phyloP scores from a whole-genome alignment of 179 eudicot genomes.

The Sideroxylon spinosum region DNA sequence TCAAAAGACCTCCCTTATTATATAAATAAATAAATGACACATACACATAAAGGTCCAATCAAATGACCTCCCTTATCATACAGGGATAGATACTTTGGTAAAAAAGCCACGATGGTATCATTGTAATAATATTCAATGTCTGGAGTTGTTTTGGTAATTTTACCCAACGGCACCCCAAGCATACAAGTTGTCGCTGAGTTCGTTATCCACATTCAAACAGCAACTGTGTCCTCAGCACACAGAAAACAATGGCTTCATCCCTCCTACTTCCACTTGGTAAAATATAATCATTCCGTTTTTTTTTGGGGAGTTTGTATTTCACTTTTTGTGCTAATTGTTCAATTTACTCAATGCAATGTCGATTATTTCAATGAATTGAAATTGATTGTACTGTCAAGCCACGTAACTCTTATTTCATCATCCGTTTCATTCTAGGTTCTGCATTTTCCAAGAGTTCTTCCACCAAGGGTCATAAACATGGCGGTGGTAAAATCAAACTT shows the following conservation, averaged over 20 bases:
- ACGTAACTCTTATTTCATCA: not conserved
- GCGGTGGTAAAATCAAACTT: conserved; percentile 12
- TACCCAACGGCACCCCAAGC: too few species aligned
- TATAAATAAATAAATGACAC: too few species aligned
- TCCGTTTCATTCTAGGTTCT: conserved; percentile 27
- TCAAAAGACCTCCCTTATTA: too few species aligned
- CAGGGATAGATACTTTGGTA: too few species aligned
- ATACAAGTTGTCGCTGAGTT: not conserved
- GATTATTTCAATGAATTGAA: not conserved
- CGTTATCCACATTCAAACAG: conserved; percentile 16
- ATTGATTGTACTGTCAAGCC: not conserved
- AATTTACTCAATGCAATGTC: not conserved
- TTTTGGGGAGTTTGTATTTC: too few species aligned
- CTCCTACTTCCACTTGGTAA: conserved; percentile 20
- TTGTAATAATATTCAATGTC: too few species aligned
- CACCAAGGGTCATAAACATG: conserved; percentile 19
- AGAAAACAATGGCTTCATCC: conserved; percentile 23
- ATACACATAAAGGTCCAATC: too few species aligned
- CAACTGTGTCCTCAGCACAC: not conserved
- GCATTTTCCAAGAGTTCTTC: conserved; percentile 27
- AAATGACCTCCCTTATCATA: too few species aligned
- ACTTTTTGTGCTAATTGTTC: not conserved
- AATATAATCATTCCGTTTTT: not conserved
- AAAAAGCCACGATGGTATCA: too few species aligned
- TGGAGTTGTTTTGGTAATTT: too few species aligned